Conservation (phyloP, 2,329 filamentous ascomycete species). For the Aspergillus sp. region DNA sequence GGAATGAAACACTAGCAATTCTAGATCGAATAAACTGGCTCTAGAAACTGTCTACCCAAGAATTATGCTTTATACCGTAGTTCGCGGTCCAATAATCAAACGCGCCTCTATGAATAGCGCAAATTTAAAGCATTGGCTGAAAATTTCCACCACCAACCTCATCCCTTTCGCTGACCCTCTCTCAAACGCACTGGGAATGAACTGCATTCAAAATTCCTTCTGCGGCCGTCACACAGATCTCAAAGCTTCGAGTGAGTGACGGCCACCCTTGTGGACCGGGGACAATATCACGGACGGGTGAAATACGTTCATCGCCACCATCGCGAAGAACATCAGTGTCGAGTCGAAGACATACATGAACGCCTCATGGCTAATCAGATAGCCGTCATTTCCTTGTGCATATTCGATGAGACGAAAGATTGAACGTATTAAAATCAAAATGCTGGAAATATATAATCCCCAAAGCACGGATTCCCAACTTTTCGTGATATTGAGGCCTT, state of each 20-base stretch:
- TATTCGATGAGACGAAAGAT: slow-evolving; percentile 26
- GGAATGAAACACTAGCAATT: too few relatives aligned
- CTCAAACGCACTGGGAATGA: too few relatives aligned
- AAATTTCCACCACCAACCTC: too few relatives aligned
- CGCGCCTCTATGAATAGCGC: too few relatives aligned
- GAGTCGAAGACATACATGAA: slow-evolving; percentile 28
- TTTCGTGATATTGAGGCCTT: too few relatives aligned
- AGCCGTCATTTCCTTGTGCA: slow-evolving; percentile 21
- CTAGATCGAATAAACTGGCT: too few relatives aligned
- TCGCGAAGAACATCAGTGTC: slow-evolving; percentile 21
- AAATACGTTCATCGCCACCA: slow-evolving; percentile 17
- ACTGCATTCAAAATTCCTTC: too few relatives aligned
- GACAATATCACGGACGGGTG: slow-evolving; percentile 20
- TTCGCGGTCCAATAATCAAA: too few relatives aligned
- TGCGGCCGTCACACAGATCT: too few relatives aligned
- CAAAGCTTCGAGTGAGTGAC: too few relatives aligned
- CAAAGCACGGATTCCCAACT: slow-evolving; percentile 36
- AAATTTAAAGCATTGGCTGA: too few relatives aligned
- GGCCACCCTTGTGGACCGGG: slow-evolving; percentile 13
- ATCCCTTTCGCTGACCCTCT: slow-evolving; percentile 13
- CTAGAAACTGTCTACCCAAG: neutral
- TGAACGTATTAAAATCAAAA: slow-evolving; percentile 22
- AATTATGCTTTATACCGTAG: neutral
- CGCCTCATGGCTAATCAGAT: slow-evolving; percentile 20
- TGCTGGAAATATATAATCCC: slow-evolving; percentile 17